Percentiles rank a stretch among this genome's conserved stretches.
These are phyloP conservation scores for Coemansia guatemalensis DNA, from an alignment of 192 early-diverging fungal genomes.

Conservation along the genomic window DNA sequence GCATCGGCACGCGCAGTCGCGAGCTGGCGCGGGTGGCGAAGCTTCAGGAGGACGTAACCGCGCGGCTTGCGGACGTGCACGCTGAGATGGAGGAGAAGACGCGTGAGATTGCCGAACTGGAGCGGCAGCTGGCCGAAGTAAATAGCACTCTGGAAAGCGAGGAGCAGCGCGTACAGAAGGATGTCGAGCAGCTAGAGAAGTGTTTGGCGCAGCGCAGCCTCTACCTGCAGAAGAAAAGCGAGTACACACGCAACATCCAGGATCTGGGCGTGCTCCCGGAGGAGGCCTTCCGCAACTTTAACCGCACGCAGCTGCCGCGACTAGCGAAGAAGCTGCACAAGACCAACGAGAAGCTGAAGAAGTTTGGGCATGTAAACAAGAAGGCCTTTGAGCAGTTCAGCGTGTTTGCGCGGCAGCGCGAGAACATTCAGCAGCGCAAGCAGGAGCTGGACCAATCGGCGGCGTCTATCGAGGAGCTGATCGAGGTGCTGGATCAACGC, in stretches of 20 bases:
- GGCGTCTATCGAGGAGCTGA: conserved; percentile 81
- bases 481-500: conserved; percentile 87
- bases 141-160: conserved; percentile 32
- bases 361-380: conserved; percentile 95
- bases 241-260: conserved; percentile 81
- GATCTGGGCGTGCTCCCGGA: conserved; percentile 95
- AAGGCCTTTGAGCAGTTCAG: conserved; percentile 98
- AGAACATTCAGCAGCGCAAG: conserved; percentile 78
- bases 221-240: conserved; percentile 82
- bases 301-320: conserved; percentile 50
- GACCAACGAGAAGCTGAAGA: conserved; percentile 83
- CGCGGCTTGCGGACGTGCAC: conserved; percentile 34
- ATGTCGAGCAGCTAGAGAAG: conserved; percentile 62
- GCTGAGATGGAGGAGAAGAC: conserved; percentile 43
- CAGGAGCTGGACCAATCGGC: conserved; percentile 83
- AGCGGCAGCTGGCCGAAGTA: conserved; percentile 44
- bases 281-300: conserved; percentile 76
- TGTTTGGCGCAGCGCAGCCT: conserved; percentile 70
- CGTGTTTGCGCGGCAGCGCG: conserved; percentile 90
- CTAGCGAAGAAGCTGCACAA: conserved; percentile 68
- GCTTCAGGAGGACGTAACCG: conserved; percentile 27
- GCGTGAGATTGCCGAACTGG: conserved; percentile 52
- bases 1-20: conserved; percentile 35
- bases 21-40: conserved; percentile 35
- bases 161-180: conserved; percentile 28